Conservation (phyloP, 345 rosid species). For the Noccaea caerulescens region DNA sequence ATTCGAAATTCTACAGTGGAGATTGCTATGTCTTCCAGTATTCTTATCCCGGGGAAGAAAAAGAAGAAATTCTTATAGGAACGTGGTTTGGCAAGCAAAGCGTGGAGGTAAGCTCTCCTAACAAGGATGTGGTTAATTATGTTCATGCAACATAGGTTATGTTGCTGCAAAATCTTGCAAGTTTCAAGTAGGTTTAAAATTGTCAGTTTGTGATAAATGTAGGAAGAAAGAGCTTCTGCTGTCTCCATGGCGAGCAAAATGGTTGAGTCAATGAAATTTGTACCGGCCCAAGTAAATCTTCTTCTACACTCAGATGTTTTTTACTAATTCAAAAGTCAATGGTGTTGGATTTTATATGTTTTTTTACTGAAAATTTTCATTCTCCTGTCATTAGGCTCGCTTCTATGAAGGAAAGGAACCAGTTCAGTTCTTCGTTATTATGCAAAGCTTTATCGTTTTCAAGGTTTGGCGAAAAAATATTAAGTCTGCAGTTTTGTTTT, state of each 20-base stretch:
- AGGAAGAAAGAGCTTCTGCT: constrained; percentile 91
- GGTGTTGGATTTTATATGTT: constrained; percentile 15
- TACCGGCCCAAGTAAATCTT: constrained; percentile 71
- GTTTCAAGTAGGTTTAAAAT: constrained; percentile 7
- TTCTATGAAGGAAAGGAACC: constrained; percentile 94
- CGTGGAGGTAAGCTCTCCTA: constrained; percentile 63
- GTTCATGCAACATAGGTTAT: neutral
- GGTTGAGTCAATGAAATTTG: constrained; percentile 88
- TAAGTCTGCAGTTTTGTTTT: constrained; percentile 4
- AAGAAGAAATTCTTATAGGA: constrained; percentile 86
- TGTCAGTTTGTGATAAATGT: constrained; percentile 32
- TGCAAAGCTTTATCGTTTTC: constrained; percentile 86
- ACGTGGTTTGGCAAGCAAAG: constrained; percentile 95
- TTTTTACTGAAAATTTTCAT: constrained; percentile 33
- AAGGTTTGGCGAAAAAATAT: constrained; percentile 62
- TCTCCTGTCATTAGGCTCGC: constrained; percentile 63
- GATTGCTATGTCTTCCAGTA: constrained; percentile 95
- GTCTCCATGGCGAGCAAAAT: constrained; percentile 77
- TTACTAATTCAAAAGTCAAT: neutral
- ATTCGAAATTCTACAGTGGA: constrained; percentile 85
- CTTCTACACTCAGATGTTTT: constrained; percentile 17
- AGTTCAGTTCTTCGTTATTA: constrained; percentile 79
- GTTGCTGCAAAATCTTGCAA: constrained; percentile 1
- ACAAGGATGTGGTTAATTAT: neutral
- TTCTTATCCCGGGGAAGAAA: constrained; percentile 93